Base-by-base conservation (phyloP, 371 early-diverging fungal species). In the Apophysomyces variabilis region DNA sequence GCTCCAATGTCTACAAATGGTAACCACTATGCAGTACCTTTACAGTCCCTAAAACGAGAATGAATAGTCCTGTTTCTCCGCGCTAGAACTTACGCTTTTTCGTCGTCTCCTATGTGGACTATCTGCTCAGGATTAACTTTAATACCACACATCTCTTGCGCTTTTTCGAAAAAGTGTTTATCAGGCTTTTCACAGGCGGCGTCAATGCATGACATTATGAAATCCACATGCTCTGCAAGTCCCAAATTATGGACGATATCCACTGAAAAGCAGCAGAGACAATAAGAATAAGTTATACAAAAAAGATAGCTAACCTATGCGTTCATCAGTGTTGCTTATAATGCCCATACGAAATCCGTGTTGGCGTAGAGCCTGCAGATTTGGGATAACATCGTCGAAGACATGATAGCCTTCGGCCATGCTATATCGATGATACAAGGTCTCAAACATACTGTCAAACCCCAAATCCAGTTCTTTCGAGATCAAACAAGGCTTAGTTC, bases 271-370 rank as follows among this genome's bases (percentile, higher is more conserved):
- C 9, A 37, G 35, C 5, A 38, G 21, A 57, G 26, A 11, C 7
- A 8, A 54, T 44, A 36, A 13, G 8, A 46, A 3, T 7, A 37
- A 37, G 18, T 13, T 62, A 32, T 60, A 16, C 43, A 6, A 26
- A 26, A 26, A 26, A 26, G 4, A 7, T 41, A 7, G 60, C 68
- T 70, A 72, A 80, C 83, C 70, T 14, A 83, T 60, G 58, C 83
- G 68, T 47, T 83, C 83, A 38, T 83, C 83, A 5, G 78, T 76
- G 39, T 83, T 83, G 67, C 79, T 80, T 9, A 83, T 75, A 3
- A 83, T 70, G n/a, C 83, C 83, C 76, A 80, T 76, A 26, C 64
- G 44, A 56, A 75, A 73, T 11, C 80, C 80, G 12, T 71, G 61
- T 9, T 58, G 61, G 21, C 74, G 70, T 3, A 83, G 56, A 35